Base-by-base conservation (phyloP, 805 yeast species). In the Phaffomyces thermotolerans region DNA sequence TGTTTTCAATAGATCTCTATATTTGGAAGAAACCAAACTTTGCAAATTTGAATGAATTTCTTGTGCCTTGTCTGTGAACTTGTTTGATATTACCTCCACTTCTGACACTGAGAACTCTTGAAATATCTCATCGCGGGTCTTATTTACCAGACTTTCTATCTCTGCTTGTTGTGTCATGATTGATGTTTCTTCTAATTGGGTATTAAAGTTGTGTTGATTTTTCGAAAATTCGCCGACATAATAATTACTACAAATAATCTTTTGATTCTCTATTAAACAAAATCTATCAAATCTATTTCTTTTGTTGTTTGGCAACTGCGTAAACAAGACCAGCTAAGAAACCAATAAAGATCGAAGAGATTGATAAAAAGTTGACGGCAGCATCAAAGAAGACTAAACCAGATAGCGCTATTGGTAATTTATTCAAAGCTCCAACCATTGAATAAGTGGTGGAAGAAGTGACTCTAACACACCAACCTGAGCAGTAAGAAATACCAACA, bases 381-480 rank as follows among this genome's bases (percentile, higher is more conserved):
- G 96, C 95, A 59, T 88, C 96, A 60, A 93, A 93, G 78, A 93
- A 91, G 54, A 93, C 62, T 65, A 93, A 78, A 35, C 99, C 99
- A 34, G 95, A 82, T 47, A 93, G 75, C 14, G 99, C 99, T 60
- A 93, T 88, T 62, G 99, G 99, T 58, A 93, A 80, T 72, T 93
- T 93, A 79, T 93, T 93, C 67, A 93, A 78, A 43, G 99, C 99
- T 66, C 99, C 99, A 47, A 93, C 98, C 99, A 93, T 93, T 43
- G 96, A 88, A 73, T 93, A 93, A 44, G 99, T 93, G 44, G 99
- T 93, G 24, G 98, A 90, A 20, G 97, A 88, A 36, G 99, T 93
- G 52, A 93, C 98, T 72, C 99, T 87, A 53, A 93, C 95, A 78
- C 99, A 93, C 99, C 99, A 93, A 49, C 97, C 99, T 12, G 98